phyloP scores from a whole-genome alignment of 2,329 filamentous ascomycete species.

The Claviceps sp. region DNA sequence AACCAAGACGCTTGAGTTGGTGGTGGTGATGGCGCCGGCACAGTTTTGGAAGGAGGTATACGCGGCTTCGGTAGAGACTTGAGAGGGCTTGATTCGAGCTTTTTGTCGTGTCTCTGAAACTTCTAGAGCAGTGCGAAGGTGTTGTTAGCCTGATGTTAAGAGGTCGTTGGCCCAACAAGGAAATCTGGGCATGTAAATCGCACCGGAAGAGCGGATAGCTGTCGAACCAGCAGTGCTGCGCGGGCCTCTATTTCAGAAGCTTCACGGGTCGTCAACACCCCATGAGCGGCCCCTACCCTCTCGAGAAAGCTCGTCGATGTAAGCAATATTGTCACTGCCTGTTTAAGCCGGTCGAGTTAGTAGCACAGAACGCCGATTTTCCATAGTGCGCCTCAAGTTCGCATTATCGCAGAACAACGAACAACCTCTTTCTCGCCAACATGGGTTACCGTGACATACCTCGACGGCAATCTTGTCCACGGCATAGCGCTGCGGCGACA shows the following conservation, averaged over 20 bases:
- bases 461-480: constrained; percentile 16
- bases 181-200: neutral
- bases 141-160: neutral
- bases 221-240: constrained; percentile 10
- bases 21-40: neutral
- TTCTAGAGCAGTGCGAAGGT: neutral
- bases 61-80: neutral
- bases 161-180: neutral
- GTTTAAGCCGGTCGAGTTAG: neutral
- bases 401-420: neutral
- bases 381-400: too few species aligned
- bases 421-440: neutral
- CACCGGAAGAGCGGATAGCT: constrained; percentile 12
- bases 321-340: constrained; percentile 14
- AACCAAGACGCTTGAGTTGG: neutral
- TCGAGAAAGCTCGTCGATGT: constrained; percentile 12
- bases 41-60: neutral
- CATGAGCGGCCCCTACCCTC: constrained; percentile 12
- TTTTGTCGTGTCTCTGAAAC: neutral
- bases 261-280: constrained; percentile 9
- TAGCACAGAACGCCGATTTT: neutral
- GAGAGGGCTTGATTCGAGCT: neutral
- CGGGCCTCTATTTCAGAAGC: constrained; percentile 8
- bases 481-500: constrained; percentile 13
- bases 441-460: constrained; percentile 11